Conservation (phyloP, 805 yeast species). For the Sungouiella thailandica region DNA sequence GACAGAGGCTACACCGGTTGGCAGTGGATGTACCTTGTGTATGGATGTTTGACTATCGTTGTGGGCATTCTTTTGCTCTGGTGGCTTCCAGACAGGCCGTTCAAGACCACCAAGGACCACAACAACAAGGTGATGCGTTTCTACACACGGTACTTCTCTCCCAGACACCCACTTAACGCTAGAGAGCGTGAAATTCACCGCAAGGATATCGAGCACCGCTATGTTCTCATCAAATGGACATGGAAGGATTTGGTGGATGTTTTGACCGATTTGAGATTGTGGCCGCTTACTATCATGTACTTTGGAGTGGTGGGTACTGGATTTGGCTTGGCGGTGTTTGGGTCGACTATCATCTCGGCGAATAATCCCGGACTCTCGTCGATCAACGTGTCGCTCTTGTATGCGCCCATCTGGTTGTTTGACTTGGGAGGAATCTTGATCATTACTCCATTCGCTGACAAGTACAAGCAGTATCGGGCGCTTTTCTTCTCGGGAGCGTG, state of each 20-base stretch:
- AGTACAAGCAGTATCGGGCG: constrained; percentile 53
- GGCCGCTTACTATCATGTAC: constrained; percentile 84
- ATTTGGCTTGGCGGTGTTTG: constrained; percentile 78
- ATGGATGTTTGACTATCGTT: constrained; percentile 63
- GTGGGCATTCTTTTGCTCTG: constrained; percentile 63
- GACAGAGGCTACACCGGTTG: constrained; percentile 68
- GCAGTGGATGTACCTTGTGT: constrained; percentile 81
- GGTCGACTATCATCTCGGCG: constrained; percentile 66
- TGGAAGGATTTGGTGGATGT: constrained; percentile 53
- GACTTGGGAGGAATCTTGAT: constrained; percentile 71
- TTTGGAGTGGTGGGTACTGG: constrained; percentile 95
- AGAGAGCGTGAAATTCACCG: constrained; percentile 54
- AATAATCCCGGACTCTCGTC: constrained; percentile 60
- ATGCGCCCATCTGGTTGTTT: constrained; percentile 89
- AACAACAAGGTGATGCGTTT: constrained; percentile 13
- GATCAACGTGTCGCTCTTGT: constrained; percentile 66
- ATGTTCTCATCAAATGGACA: constrained; percentile 48
- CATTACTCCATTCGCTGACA: constrained; percentile 79
- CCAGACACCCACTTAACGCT: constrained; percentile 46
- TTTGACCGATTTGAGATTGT: constrained; percentile 58
- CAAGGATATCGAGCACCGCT: constrained; percentile 53
- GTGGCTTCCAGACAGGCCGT: constrained; percentile 86
- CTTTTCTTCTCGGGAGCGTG: constrained; percentile 59
- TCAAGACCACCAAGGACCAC: constrained; percentile 9
- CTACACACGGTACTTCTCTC: constrained; percentile 24